Conservation (phyloP, 805 yeast genomes). For the Cephaloascus fragrans region DNA sequence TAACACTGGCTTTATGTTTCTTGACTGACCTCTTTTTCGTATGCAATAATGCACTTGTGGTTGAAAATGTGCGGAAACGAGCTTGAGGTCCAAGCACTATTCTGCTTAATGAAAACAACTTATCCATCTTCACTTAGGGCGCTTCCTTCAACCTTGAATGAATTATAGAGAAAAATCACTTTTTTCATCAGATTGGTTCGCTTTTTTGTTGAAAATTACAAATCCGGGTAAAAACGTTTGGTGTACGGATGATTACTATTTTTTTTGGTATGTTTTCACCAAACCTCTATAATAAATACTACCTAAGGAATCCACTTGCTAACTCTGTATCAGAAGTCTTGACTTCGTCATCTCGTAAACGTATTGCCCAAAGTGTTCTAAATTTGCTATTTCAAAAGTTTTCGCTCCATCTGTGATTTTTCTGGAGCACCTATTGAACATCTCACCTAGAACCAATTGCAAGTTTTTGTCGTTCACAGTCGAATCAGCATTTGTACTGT, state of each 20-base stretch:
- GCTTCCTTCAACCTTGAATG: too few species aligned
- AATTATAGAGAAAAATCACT: too few species aligned
- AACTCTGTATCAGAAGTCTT: slow-evolving; percentile 1
- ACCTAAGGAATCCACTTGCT: too few species aligned
- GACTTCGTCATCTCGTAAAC: slow-evolving; percentile 11
- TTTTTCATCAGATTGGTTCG: too few species aligned
- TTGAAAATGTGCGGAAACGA: neutral
- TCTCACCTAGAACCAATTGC: slow-evolving; percentile 9
- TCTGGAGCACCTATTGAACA: slow-evolving; percentile 2
- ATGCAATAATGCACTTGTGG: neutral
- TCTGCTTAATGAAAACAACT: neutral
- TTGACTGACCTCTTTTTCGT: neutral
- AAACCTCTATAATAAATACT: too few species aligned
- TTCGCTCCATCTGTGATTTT: slow-evolving; percentile 2
- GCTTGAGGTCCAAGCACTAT: neutral
- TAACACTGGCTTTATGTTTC: neutral
- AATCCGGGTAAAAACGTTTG: neutral
- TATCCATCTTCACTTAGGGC: too few species aligned
- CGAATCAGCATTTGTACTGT: slow-evolving; percentile 1
- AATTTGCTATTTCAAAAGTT: slow-evolving; percentile 8
- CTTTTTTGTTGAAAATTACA: neutral
- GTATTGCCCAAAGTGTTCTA: slow-evolving; percentile 13
- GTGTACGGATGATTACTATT: neutral
- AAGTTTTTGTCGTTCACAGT: slow-evolving; percentile 3
- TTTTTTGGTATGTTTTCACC: neutral